These are phyloP conservation scores for Aureobasidium namibiae DNA, from an alignment of 2,329 filamentous ascomycete genomes.

Conservation along the genomic window DNA sequence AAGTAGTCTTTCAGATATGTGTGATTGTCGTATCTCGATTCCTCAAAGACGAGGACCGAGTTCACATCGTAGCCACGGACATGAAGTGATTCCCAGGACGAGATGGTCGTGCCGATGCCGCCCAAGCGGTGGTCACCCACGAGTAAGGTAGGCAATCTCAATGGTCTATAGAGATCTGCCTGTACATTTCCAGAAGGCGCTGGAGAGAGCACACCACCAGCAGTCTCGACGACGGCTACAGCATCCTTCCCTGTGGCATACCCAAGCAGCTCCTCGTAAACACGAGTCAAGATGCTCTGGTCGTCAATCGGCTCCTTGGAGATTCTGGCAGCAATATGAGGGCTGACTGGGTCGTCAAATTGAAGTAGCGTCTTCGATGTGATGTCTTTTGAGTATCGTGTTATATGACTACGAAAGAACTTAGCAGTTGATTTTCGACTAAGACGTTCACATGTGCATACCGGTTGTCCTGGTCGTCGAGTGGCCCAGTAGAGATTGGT, in stretches of 20 bases:
- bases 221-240: constrained; percentile 70
- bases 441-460: constrained; percentile 28
- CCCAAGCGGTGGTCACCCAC: constrained; percentile 69
- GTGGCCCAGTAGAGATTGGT: constrained; percentile 69
- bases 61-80: constrained; percentile 73
- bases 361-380: constrained; percentile 59
- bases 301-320: constrained; percentile 12
- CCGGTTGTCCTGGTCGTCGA: constrained; percentile 62
- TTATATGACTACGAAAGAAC: constrained; percentile 51
- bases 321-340: constrained; percentile 59
- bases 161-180: constrained; percentile 65
- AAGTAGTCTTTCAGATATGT: constrained; percentile 64
- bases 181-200: constrained; percentile 68
- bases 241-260: constrained; percentile 38
- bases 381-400: constrained; percentile 47
- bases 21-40: constrained; percentile 59
- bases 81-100: constrained; percentile 68
- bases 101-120: constrained; percentile 72
- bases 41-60: constrained; percentile 59
- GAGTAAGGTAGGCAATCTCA: constrained; percentile 65
- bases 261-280: constrained; percentile 34
- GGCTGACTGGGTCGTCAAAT: constrained; percentile 66
- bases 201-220: constrained; percentile 74
- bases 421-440: constrained; percentile 7
- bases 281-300: constrained; percentile 27